phyloP scores from a whole-genome alignment of 106 monocot species.

The Vanilla planifolia region DNA sequence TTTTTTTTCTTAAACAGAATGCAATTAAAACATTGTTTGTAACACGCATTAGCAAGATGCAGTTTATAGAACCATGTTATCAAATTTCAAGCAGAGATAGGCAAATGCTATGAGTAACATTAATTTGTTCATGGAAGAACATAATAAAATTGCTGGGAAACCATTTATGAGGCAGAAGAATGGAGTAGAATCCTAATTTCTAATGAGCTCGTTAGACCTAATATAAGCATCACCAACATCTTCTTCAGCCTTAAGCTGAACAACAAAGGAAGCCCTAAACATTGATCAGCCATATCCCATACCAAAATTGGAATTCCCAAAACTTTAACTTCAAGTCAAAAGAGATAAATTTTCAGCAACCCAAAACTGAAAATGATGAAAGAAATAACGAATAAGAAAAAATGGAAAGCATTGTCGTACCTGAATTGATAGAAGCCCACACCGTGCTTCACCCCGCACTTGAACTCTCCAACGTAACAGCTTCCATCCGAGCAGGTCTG shows the following conservation, averaged over 20 bases:
- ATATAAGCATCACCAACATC: background rate
- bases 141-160: too few species aligned
- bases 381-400: too few species aligned
- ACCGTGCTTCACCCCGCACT: conserved; percentile 53
- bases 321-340: background rate
- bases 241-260: background rate
- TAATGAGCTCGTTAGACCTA: too few species aligned
- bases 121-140: too few species aligned
- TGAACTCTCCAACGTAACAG: conserved; percentile 52
- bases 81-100: background rate
- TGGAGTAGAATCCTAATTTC: too few species aligned
- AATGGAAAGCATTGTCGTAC: conserved; percentile 5
- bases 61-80: background rate
- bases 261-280: background rate
- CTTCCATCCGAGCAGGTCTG: conserved; percentile 57
- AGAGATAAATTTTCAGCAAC: background rate
- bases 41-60: background rate
- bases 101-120: background rate
- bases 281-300: background rate
- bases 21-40: background rate
- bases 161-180: too few species aligned
- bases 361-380: background rate
- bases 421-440: conserved; percentile 50
- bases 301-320: background rate
- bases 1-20: background rate